Conservation (phyloP, 2,329 filamentous ascomycete genomes). For the Clonostachys byssicola region DNA sequence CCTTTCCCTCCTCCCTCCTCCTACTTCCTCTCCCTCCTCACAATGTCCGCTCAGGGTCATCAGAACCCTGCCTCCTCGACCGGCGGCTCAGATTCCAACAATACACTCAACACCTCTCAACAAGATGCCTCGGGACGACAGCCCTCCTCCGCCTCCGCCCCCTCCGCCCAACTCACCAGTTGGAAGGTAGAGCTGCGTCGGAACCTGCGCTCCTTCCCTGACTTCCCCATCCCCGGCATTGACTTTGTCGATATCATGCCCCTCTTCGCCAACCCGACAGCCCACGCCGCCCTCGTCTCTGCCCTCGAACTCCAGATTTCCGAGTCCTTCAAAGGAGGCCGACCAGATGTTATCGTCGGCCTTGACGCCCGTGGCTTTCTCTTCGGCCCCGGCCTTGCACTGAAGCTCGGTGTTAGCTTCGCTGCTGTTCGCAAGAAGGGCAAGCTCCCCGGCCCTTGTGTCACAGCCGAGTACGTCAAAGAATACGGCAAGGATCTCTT, state of each 20-base stretch:
- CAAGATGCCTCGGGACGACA: constrained; percentile 61
- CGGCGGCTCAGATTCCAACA: constrained; percentile 9
- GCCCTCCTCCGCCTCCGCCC: constrained; percentile 57
- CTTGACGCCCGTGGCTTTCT: constrained; percentile 94
- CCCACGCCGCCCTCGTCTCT: constrained; percentile 74
- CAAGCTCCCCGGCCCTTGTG: constrained; percentile 87
- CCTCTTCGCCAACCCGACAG: constrained; percentile 74
- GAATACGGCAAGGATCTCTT: constrained; percentile 95
- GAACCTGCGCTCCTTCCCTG: constrained; percentile 78
- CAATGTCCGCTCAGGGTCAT: constrained; percentile 19
- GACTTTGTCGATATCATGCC: constrained; percentile 98
- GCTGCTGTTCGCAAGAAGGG: constrained; percentile 93
- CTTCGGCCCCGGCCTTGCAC: constrained; percentile 84
- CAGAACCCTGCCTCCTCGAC: constrained; percentile 10
- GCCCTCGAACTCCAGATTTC: constrained; percentile 81
- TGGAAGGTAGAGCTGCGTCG: constrained; percentile 66
- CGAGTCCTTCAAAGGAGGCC: constrained; percentile 53
- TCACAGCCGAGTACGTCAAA: constrained; percentile 85
- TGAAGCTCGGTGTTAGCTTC: constrained; percentile 79
- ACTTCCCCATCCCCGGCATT: constrained; percentile 90
- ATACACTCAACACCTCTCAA: constrained; percentile 20
- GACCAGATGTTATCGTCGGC: constrained; percentile 87
- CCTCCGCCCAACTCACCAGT: constrained; percentile 62
- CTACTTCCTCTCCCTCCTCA: constrained; percentile 19
- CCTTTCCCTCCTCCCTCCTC: constrained; percentile 19